These are phyloP conservation scores for Apiospora pterosperma DNA, from an alignment of 2,329 filamentous ascomycete species.

Conservation along the genomic window DNA sequence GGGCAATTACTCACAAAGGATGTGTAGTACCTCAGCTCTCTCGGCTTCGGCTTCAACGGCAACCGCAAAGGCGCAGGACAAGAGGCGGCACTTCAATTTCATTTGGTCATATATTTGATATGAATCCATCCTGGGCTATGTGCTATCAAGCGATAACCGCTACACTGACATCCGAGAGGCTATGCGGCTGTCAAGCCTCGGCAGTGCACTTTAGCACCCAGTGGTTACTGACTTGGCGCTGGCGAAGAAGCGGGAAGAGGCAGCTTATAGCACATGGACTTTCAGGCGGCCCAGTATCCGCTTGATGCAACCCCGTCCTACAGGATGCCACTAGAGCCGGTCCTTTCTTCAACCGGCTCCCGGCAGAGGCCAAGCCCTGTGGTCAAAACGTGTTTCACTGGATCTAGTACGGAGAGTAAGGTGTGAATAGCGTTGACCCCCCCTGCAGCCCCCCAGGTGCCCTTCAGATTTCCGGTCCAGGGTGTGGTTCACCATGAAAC, in stretches of 20 bases:
- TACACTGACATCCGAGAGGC: slow-evolving; percentile 8
- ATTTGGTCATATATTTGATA: neutral
- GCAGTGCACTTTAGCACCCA: neutral
- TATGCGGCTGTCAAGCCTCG: slow-evolving; percentile 13
- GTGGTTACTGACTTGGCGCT: neutral
- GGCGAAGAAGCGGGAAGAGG: neutral
- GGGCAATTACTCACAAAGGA: neutral
- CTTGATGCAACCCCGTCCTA: neutral
- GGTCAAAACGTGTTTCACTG: slow-evolving; percentile 11
- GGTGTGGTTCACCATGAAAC: slow-evolving; percentile 27
- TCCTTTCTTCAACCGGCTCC: slow-evolving; percentile 5
- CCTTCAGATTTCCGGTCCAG: slow-evolving; percentile 12
- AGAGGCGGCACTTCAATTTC: neutral
- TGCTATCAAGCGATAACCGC: neutral
- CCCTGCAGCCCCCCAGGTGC: slow-evolving; percentile 12
- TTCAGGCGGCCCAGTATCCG: slow-evolving; percentile 9
- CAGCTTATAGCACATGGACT: neutral
- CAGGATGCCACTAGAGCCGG: neutral
- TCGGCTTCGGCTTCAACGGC: neutral
- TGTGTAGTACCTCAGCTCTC: neutral
- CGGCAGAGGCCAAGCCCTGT: slow-evolving; percentile 3
- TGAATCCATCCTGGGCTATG: neutral
- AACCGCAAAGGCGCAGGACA: neutral
- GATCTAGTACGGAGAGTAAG: neutral
- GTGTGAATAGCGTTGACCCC: neutral